These are phyloP conservation scores for Tilletia caries DNA, from an alignment of 1,284 basidiomycete genomes.

Conservation along the genomic window DNA sequence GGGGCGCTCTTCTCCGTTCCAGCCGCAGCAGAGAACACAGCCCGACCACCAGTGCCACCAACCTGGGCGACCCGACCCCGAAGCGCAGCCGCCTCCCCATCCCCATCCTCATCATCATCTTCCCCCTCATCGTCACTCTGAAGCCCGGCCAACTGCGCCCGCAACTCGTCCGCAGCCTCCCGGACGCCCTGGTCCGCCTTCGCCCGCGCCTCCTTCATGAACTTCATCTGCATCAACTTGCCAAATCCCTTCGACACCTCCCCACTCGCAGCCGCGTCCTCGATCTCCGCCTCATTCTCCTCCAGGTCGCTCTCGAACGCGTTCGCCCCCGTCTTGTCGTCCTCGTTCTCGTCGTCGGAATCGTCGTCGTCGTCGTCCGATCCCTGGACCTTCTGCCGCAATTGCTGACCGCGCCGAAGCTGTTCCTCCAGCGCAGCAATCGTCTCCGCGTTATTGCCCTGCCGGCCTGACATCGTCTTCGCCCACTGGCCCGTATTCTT, in stretches of 20 bases:
- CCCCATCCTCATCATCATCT: constrained; percentile 20
- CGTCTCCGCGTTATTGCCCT: constrained; percentile 36
- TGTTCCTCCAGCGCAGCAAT: constrained; percentile 45
- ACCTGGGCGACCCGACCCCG: constrained; percentile 19
- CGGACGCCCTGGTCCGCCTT: constrained; percentile 30
- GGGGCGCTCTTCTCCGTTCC: background rate
- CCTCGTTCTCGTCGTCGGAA: constrained; percentile 20
- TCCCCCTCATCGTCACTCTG: constrained; percentile 23
- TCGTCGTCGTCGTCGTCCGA: constrained; percentile 22
- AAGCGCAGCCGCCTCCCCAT: constrained; percentile 14
- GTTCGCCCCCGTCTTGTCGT: constrained; percentile 13
- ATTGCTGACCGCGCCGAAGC: constrained; percentile 31
- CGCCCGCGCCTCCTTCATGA: constrained; percentile 52
- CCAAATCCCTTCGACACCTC: background rate
- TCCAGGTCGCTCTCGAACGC: constrained; percentile 11
- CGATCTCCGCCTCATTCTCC: background rate
- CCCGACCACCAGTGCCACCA: constrained; percentile 34
- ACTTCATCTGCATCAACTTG: constrained; percentile 51
- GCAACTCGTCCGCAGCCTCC: constrained; percentile 38
- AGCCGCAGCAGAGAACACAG: constrained; percentile 26
- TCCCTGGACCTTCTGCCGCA: constrained; percentile 40
- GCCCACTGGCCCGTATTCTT: constrained; percentile 54
- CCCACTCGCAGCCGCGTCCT: background rate
- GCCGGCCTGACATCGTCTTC: constrained; percentile 28
- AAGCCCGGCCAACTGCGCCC: constrained; percentile 27